Evolutionary conservation across 169 alveolate species (phyloP).

Genomic region (Plasmodium malariae): DNA sequence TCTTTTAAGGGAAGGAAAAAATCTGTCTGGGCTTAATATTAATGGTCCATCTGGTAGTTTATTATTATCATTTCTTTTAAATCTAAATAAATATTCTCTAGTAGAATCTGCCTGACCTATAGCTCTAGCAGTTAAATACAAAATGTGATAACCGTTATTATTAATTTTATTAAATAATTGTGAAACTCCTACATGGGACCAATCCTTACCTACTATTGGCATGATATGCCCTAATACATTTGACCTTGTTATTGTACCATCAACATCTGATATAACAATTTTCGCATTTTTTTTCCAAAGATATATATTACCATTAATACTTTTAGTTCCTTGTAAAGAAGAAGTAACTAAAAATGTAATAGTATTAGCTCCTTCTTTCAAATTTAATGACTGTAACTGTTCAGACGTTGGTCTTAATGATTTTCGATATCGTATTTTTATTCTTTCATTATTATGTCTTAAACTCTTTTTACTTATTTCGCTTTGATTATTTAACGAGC

Average conservation of each 20-base stretch:
- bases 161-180: conserved; percentile 92
- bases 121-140: conserved; percentile 98
- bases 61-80: conserved; percentile 90
- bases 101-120: conserved; percentile 97
- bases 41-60: conserved; percentile 96
- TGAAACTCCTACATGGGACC: conserved; percentile 98
- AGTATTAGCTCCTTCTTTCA: conserved; percentile 92
- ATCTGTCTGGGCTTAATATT: conserved; percentile 97
- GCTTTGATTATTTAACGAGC: conserved; percentile 19
- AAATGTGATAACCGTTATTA: conserved; percentile 95
- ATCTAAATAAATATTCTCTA: conserved; percentile 92
- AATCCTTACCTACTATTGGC: conserved; percentile 98
- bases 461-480: conserved; percentile 47
- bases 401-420: conserved; percentile 93
- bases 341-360: conserved; percentile 92
- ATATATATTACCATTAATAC: conserved; percentile 93
- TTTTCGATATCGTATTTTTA: conserved; percentile 75
- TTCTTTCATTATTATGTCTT: conserved; percentile 51
- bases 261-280: conserved; percentile 97
- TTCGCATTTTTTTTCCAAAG: conserved; percentile 94
- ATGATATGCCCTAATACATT: conserved; percentile 97
- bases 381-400: conserved; percentile 88
- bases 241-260: conserved; percentile 97
- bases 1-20: conserved; percentile 94
- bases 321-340: conserved; percentile 92